These are phyloP conservation scores for Dryadomyces quercivorus DNA, from an alignment of 2,329 filamentous ascomycete genomes.

Conservation along the genomic window DNA sequence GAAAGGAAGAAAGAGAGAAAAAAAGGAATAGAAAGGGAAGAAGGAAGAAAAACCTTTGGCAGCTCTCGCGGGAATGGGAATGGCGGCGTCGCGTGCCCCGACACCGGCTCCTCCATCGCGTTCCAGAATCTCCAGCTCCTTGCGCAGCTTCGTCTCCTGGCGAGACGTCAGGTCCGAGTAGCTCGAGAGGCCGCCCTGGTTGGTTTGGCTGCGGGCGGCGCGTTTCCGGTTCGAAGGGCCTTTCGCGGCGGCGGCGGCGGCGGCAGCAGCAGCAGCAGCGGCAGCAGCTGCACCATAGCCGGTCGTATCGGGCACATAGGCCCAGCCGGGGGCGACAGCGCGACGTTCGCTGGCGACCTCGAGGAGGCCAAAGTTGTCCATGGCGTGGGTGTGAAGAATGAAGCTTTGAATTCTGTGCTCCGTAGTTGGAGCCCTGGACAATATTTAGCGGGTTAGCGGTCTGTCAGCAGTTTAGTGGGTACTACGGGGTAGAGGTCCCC, in stretches of 20 bases:
- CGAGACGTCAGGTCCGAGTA: constrained; percentile 57
- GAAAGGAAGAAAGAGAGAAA: not conserved
- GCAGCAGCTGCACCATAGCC: constrained; percentile 42
- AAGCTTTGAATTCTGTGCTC: too few species aligned
- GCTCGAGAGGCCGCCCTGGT: constrained; percentile 3
- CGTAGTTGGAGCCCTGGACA: too few species aligned
- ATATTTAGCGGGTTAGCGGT: not conserved
- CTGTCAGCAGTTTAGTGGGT: not conserved
- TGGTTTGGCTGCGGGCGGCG: constrained; percentile 40
- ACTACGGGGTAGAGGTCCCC: not conserved
- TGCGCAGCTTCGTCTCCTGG: constrained; percentile 68
- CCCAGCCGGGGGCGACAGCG: constrained; percentile 72
- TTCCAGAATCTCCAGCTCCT: constrained; percentile 73
- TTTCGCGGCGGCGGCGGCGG: constrained; percentile 26
- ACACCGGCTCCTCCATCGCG: constrained; percentile 50
- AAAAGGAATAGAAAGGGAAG: not conserved
- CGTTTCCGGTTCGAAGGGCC: constrained; percentile 47
- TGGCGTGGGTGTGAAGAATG: constrained; percentile 18
- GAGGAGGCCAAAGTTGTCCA: constrained; percentile 67
- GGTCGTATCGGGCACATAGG: constrained; percentile 68
- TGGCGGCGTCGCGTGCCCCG: constrained; percentile 48
- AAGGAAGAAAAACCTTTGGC: constrained; percentile 11
- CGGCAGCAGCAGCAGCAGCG: constrained; percentile 39
- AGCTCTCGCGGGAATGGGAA: constrained; percentile 51
- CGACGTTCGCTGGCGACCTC: constrained; percentile 63